phyloP scores from a whole-genome alignment of 768 basidiomycete genomes.

The Pleurotus sapidus region DNA sequence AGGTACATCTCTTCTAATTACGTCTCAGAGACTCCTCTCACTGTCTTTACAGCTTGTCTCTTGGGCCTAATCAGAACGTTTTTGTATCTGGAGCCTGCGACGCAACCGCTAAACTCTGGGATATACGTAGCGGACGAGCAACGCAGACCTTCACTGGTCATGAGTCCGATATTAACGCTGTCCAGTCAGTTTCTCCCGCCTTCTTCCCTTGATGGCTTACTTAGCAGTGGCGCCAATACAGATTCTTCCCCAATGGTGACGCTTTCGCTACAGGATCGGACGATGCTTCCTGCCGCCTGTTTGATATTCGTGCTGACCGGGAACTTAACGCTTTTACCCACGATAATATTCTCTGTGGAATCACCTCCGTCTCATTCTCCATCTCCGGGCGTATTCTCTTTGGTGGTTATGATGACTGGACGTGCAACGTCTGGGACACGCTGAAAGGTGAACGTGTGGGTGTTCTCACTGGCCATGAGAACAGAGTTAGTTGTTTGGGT shows the following conservation, averaged over 20 bases:
- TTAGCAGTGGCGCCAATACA: conserved; percentile 23
- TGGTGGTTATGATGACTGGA: conserved; percentile 99
- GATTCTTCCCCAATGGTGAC: conserved; percentile 99
- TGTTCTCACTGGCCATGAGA: conserved; percentile 96
- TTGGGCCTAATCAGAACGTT: conserved; percentile 88
- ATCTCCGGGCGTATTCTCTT: conserved; percentile 97
- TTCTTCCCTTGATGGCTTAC: too few relatives aligned
- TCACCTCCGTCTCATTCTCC: conserved; percentile 98
- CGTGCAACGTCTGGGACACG: conserved; percentile 99
- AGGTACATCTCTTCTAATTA: conserved; percentile 55
- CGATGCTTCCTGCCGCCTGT: conserved; percentile 96
- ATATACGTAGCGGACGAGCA: conserved; percentile 95
- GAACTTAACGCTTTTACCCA: conserved; percentile 97
- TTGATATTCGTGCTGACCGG: conserved; percentile 96
- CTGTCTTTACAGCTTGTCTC: conserved; percentile 65
- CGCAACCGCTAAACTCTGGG: conserved; percentile 98
- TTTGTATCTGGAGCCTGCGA: conserved; percentile 99
- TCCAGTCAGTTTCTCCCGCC: conserved; percentile 64
- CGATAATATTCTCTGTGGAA: conserved; percentile 98
- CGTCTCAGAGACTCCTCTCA: conserved; percentile 5
- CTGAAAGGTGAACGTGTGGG: conserved; percentile 98
- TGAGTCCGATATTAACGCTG: conserved; percentile 98
- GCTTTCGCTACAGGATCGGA: conserved; percentile 99
- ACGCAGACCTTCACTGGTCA: conserved; percentile 99
- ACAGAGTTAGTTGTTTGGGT: conserved; percentile 94